phyloP scores from a whole-genome alignment of 2,329 filamentous ascomycete species.

The Aspergillus puulaauensis region DNA sequence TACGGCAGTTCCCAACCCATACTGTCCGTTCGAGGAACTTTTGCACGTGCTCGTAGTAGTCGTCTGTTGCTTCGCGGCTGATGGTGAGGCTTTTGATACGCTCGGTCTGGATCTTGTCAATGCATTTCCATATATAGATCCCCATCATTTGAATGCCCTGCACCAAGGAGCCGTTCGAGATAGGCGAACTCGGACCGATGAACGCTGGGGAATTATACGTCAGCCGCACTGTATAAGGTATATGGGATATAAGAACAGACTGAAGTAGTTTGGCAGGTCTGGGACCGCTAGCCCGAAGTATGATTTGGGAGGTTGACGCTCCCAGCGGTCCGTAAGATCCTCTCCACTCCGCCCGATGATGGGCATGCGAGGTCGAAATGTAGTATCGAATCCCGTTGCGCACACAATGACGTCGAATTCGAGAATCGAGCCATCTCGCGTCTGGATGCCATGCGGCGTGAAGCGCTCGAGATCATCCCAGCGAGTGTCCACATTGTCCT shows the following conservation, averaged over 20 bases:
- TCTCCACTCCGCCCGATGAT: slow-evolving; percentile 28
- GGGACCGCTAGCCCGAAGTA: slow-evolving; percentile 20
- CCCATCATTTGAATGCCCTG: slow-evolving; percentile 11
- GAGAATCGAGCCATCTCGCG: slow-evolving; percentile 1
- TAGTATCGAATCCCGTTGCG: slow-evolving; percentile 43
- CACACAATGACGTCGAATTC: slow-evolving; percentile 32
- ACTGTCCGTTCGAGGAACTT: slow-evolving; percentile 20
- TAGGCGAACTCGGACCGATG: slow-evolving; percentile 17
- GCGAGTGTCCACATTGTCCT: slow-evolving; percentile 23
- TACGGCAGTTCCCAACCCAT: slow-evolving; percentile 21
- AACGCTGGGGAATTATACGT: not conserved
- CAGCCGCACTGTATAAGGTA: no score
- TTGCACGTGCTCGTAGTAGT: slow-evolving; percentile 21
- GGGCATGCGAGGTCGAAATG: slow-evolving; percentile 34
- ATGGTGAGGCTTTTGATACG: slow-evolving; percentile 1
- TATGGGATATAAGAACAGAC: no score
- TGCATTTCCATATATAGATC: slow-evolving; percentile 24
- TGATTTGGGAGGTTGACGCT: slow-evolving; percentile 13
- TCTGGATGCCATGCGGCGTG: slow-evolving; percentile 13
- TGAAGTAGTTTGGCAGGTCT: slow-evolving; percentile 28
- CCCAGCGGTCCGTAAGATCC: slow-evolving; percentile 16
- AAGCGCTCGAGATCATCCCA: slow-evolving; percentile 20
- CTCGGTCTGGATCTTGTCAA: slow-evolving; percentile 19
- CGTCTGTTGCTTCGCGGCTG: slow-evolving; percentile 5
- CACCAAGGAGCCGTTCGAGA: slow-evolving; percentile 20